Conservation (phyloP, 169 alveolate species). For the Eimeria nieschulzi region DNA sequence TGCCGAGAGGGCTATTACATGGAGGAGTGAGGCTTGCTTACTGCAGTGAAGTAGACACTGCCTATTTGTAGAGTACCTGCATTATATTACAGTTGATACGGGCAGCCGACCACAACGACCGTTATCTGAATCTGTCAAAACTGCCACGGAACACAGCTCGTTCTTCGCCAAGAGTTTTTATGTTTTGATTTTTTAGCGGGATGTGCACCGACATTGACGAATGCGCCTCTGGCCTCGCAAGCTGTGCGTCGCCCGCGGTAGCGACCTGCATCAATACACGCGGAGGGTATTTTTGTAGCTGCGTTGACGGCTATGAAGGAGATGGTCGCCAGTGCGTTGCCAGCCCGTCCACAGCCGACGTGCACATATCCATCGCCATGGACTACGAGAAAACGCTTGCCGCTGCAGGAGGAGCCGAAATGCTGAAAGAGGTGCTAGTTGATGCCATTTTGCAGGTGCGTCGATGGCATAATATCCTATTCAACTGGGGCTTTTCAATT, state of each 20-base stretch:
- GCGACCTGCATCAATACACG: slow-evolving; percentile 79
- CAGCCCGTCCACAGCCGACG: slow-evolving; percentile 61
- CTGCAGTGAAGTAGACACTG: slow-evolving; percentile 2
- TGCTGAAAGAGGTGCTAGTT: slow-evolving; percentile 34
- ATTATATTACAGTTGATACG: too few species aligned
- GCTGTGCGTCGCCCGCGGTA: slow-evolving; percentile 77
- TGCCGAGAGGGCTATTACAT: slow-evolving; percentile 67
- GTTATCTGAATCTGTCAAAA: neutral
- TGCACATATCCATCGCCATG: slow-evolving; percentile 51
- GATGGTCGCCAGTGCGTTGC: slow-evolving; percentile 77
- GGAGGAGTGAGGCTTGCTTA: slow-evolving; percentile 21
- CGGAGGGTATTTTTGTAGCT: slow-evolving; percentile 80
- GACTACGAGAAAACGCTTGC: slow-evolving; percentile 48
- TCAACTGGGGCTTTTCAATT: too few species aligned
- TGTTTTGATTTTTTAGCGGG: neutral
- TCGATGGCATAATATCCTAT: neutral
- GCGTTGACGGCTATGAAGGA: slow-evolving; percentile 81
- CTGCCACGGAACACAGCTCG: neutral
- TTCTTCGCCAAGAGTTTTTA: neutral
- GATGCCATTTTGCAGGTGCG: slow-evolving; percentile 63
- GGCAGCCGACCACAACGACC: too few species aligned
- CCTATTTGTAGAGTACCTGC: neutral
- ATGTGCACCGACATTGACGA: slow-evolving; percentile 74
- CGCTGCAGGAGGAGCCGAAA: slow-evolving; percentile 46
- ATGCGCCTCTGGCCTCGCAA: slow-evolving; percentile 73